Evolutionary conservation across 2,329 filamentous ascomycete species (phyloP).

Genomic region (Diaporthe citri): DNA sequence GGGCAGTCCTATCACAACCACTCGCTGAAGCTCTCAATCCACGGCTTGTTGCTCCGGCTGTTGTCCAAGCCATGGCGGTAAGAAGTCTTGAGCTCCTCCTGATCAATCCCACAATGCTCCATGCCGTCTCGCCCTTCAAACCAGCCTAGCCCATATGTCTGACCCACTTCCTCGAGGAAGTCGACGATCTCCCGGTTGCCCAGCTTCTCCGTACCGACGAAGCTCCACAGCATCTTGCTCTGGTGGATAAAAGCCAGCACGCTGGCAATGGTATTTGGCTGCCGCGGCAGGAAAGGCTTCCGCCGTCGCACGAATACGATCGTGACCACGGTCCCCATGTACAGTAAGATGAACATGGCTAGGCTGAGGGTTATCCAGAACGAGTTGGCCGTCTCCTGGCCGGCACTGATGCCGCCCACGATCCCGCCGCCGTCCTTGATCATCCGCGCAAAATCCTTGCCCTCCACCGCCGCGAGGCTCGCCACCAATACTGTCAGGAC

Average conservation of each 20-base stretch:
- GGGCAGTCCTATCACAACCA: slow-evolving; percentile 48
- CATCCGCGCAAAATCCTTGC: slow-evolving; percentile 67
- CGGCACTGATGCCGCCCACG: slow-evolving; percentile 56
- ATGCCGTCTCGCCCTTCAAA: slow-evolving; percentile 79
- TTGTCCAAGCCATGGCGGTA: slow-evolving; percentile 75
- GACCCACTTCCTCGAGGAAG: slow-evolving; percentile 69
- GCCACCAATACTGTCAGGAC: slow-evolving; percentile 78
- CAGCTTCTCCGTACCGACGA: slow-evolving; percentile 77
- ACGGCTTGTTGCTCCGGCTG: slow-evolving; percentile 63
- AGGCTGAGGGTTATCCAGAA: slow-evolving; percentile 76
- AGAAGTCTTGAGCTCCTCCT: slow-evolving; percentile 75
- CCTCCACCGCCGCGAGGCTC: slow-evolving; percentile 74
- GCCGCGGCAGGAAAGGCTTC: slow-evolving; percentile 79
- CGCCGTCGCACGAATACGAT: slow-evolving; percentile 73
- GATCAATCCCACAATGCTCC: slow-evolving; percentile 81
- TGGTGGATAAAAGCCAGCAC: slow-evolving; percentile 84
- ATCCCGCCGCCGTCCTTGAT: slow-evolving; percentile 38
- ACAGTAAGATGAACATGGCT: slow-evolving; percentile 73
- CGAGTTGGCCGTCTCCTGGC: slow-evolving; percentile 71
- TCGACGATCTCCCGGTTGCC: slow-evolving; percentile 72
- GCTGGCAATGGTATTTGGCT: slow-evolving; percentile 82
- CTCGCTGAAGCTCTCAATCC: slow-evolving; percentile 54
- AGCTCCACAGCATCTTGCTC: slow-evolving; percentile 82
- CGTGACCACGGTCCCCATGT: slow-evolving; percentile 70
- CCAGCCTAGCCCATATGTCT: slow-evolving; percentile 83